Percentiles rank a stretch among this genome's conserved stretches.
Conservation (phyloP, 169 alveolate species). For the Plasmodium coatneyi region DNA sequence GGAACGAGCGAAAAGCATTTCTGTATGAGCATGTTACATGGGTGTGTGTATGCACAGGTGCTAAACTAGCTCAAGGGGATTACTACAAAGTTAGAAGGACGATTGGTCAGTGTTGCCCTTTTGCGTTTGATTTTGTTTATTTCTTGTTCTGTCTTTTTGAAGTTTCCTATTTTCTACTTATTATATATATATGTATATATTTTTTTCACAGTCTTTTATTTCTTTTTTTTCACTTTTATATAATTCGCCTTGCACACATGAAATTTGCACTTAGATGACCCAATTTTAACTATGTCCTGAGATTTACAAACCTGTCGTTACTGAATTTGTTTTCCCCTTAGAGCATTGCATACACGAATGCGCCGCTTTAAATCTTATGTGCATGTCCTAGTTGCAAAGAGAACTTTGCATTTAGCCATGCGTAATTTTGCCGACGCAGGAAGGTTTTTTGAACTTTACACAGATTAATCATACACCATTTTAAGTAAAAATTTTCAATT, state of each 20-base stretch:
- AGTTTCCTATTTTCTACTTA: neutral
- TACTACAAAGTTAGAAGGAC: neutral
- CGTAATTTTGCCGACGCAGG: neutral
- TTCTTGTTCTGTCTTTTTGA: neutral
- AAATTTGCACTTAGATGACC: neutral
- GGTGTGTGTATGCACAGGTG: neutral
- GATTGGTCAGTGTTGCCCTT: neutral
- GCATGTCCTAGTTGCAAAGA: neutral
- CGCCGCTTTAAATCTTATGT: neutral
- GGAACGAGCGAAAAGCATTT: constrained; percentile 46
- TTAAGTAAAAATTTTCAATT: neutral
- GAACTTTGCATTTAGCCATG: neutral
- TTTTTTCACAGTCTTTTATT: neutral
- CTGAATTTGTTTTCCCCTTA: neutral
- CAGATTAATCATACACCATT: neutral
- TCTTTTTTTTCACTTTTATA: neutral
- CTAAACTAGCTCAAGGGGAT: neutral
- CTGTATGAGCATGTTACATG: constrained; percentile 66
- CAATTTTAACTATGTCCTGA: neutral
- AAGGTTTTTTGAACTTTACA: neutral
- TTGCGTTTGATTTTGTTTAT: neutral
- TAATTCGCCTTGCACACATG: neutral
- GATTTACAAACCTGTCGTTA: neutral
- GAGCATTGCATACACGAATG: neutral
- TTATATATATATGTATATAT: neutral